These are phyloP conservation scores for Boletus barrowsii DNA, from an alignment of 768 basidiomycete genomes.

Conservation along the genomic window DNA sequence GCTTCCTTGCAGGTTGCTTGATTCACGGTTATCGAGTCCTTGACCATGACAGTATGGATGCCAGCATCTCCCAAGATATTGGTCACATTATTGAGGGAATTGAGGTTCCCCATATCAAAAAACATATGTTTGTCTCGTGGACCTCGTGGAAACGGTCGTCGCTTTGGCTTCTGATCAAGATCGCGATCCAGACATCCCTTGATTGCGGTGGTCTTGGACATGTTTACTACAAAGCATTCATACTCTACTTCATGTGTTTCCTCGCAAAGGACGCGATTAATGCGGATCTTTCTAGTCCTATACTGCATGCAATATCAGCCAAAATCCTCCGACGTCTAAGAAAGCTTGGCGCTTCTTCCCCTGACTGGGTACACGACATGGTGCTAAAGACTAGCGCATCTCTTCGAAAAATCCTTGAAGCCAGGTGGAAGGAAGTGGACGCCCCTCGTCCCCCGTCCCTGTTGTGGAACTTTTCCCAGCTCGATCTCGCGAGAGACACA, in stretches of 20 bases:
- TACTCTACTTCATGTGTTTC: background rate
- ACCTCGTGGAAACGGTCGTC: background rate
- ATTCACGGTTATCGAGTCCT: background rate
- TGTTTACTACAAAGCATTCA: background rate
- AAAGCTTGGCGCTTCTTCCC: background rate
- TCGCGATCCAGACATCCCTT: background rate
- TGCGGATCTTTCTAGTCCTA: background rate
- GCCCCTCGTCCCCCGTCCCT: background rate
- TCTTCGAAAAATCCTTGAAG: background rate
- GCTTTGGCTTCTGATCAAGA: background rate
- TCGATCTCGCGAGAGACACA: background rate
- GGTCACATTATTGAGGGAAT: background rate
- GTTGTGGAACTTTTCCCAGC: background rate
- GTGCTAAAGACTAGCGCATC: background rate
- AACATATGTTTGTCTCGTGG: background rate
- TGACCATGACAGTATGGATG: background rate
- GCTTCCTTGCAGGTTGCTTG: too few species aligned
- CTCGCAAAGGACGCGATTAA: background rate
- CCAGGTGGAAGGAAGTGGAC: background rate
- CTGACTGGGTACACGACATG: background rate
- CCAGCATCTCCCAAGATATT: background rate
- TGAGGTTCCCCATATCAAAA: background rate
- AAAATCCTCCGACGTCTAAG: background rate
- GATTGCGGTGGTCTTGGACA: background rate
- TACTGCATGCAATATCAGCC: background rate